Conservation (phyloP, 805 yeast species). For the Candida parachauliodes region DNA sequence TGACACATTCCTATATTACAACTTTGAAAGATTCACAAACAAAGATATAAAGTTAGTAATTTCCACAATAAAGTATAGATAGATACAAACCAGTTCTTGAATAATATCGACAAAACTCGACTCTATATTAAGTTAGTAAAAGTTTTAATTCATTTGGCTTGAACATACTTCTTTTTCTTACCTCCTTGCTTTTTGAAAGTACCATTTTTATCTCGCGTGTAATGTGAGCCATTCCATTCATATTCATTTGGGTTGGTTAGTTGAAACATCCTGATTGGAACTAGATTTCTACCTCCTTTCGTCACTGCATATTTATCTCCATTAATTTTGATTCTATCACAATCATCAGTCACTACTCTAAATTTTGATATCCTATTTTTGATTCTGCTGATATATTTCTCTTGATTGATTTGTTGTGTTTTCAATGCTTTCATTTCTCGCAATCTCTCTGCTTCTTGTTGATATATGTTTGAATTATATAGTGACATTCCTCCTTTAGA, state of each 20-base stretch:
- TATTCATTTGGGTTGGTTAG: conserved; percentile 14
- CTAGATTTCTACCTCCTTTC: conserved; percentile 37
- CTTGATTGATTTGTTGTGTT: conserved; percentile 13
- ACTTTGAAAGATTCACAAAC: conserved; percentile 20
- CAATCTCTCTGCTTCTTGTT: conserved; percentile 18
- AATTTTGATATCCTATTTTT: conserved; percentile 23
- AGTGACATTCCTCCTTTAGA: conserved; percentile 36
- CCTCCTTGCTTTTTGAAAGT: conserved; percentile 16
- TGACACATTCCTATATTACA: conserved; percentile 47
- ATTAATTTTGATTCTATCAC: conserved; percentile 43
- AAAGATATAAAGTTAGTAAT: conserved; percentile 11
- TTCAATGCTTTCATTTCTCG: conserved; percentile 7
- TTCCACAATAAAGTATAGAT: not conserved
- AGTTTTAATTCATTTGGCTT: not conserved
- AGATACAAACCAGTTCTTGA: conserved; percentile 35
- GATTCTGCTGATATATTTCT: conserved; percentile 15
- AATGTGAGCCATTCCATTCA: conserved; percentile 30
- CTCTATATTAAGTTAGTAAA: conserved; percentile 9
- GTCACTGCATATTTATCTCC: conserved; percentile 43
- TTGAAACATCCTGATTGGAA: conserved; percentile 28
- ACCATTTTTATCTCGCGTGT: conserved; percentile 24
- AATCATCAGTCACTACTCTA: conserved; percentile 35
- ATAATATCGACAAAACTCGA: conserved; percentile 28
- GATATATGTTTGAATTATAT: conserved; percentile 30
- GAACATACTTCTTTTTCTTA: conserved; percentile 4